A percentile compares a stretch with the other conserved stretches of the same genome.
phyloP scores from a whole-genome alignment of 2,329 filamentous ascomycete genomes.

The Botrytis paeoniae region DNA sequence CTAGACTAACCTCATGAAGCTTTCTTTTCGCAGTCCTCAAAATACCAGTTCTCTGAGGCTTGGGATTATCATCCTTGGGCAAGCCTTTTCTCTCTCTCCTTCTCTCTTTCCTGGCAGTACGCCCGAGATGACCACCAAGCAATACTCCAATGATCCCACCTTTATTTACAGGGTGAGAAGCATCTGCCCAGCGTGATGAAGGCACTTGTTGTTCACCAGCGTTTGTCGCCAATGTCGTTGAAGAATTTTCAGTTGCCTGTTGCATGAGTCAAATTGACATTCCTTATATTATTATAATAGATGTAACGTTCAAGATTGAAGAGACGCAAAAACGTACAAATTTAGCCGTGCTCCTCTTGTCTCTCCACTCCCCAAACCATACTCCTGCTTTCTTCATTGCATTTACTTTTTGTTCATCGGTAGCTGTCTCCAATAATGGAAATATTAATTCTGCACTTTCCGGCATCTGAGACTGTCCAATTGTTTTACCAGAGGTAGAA shows the following conservation, averaged over 20 bases:
- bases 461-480: conserved; percentile 41
- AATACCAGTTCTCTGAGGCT: conserved; percentile 12
- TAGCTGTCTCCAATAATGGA: conserved; percentile 39
- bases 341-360: conserved; percentile 40
- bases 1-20: conserved; percentile 20
- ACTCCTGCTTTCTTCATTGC: conserved; percentile 41
- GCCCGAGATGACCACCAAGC: conserved; percentile 45
- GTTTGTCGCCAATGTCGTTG: conserved; percentile 38
- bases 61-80: conserved; percentile 3
- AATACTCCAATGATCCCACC: conserved; percentile 43
- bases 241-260: conserved; percentile 40
- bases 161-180: conserved; percentile 49
- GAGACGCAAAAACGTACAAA: conserved; percentile 25
- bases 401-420: conserved; percentile 31
- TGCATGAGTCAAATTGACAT: neutral
- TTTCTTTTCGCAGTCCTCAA: conserved; percentile 18
- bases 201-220: conserved; percentile 39
- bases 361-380: conserved; percentile 33
- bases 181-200: conserved; percentile 49
- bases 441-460: conserved; percentile 43
- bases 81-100: conserved; percentile 5
- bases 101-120: conserved; percentile 10
- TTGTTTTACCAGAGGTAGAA: conserved; percentile 40
- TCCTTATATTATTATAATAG: neutral
- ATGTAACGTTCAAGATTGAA: too few relatives aligned